Conservation (phyloP, 371 early-diverging fungal genomes). For the Syncephalastrum racemosum region DNA sequence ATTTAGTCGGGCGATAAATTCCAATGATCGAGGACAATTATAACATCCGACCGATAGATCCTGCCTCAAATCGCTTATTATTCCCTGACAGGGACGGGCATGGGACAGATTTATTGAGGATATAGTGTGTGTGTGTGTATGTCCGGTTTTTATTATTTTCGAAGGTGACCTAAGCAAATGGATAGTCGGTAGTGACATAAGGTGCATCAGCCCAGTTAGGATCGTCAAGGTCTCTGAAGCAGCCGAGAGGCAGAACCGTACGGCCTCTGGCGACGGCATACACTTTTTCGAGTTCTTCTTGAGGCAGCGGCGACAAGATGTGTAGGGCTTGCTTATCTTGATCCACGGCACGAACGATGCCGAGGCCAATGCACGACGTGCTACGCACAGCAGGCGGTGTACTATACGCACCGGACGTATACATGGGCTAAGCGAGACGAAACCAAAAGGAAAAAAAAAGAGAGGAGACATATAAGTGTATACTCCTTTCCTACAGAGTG, state of each 20-base stretch:
- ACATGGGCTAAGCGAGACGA: too few relatives aligned
- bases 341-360: conserved; percentile 74
- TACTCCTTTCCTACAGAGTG: not conserved
- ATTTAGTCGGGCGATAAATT: too few relatives aligned
- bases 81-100: too few relatives aligned
- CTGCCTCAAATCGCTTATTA: too few relatives aligned
- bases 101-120: too few relatives aligned
- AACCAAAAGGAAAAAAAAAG: conserved; percentile 61
- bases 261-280: conserved; percentile 64
- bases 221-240: conserved; percentile 25
- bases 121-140: too few relatives aligned
- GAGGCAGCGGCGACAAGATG: conserved; percentile 65
- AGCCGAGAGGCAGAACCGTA: conserved; percentile 33
- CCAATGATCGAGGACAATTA: too few relatives aligned
- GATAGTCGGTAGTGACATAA: too few relatives aligned
- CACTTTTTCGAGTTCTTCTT: conserved; percentile 46
- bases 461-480: conserved; percentile 21
- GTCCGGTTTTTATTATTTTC: too few relatives aligned
- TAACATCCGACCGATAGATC: too few relatives aligned
- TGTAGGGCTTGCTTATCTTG: conserved; percentile 54
- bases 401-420: conserved; percentile 14
- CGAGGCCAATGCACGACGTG: conserved; percentile 70
- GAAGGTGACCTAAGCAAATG: too few relatives aligned
- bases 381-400: conserved; percentile 50
- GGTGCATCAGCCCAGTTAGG: conserved; percentile 38